These are phyloP conservation scores for Penicillium sp. DNA, from an alignment of 2,329 filamentous ascomycete species.

Conservation along the genomic window DNA sequence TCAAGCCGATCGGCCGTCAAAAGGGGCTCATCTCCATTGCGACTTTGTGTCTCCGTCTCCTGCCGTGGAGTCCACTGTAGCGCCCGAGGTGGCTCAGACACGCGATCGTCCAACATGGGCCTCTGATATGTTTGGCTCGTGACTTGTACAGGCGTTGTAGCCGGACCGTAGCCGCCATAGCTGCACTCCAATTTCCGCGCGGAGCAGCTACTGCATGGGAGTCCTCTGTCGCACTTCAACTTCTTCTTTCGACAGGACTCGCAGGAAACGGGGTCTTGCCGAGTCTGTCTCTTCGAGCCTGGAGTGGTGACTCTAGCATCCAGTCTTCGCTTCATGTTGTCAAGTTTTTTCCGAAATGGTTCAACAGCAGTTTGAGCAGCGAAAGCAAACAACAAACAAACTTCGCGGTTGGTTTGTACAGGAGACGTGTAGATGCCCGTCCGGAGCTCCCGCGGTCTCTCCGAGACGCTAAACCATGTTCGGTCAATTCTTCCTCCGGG, in stretches of 20 bases:
- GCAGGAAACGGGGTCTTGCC: constrained; percentile 42
- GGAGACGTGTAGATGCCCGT: background rate
- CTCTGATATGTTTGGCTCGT: background rate
- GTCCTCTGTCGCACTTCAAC: constrained; percentile 54
- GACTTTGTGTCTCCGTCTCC: background rate
- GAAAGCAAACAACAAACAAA: background rate
- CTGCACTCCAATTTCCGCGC: constrained; percentile 28
- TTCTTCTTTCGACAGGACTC: constrained; percentile 41
- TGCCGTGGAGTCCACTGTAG: background rate
- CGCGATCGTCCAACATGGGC: background rate
- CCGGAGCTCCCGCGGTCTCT: constrained; percentile 26
- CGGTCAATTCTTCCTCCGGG: background rate
- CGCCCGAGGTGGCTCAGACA: background rate
- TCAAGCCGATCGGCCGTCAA: constrained; percentile 29
- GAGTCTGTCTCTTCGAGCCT: constrained; percentile 14
- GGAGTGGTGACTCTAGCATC: background rate
- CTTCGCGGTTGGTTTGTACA: background rate
- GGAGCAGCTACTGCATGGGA: constrained; percentile 50
- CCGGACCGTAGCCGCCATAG: constrained; percentile 13
- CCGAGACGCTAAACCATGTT: constrained; percentile 11
- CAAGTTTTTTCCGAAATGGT: background rate
- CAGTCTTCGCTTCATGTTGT: constrained; percentile 24
- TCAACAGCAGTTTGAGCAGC: background rate
- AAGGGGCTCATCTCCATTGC: constrained; percentile 16
- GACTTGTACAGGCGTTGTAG: background rate